A percentile compares a stretch with the other conserved stretches of the same genome.
These are phyloP conservation scores for Leishmania amazonensis DNA, from an alignment of 208 protist species.

Conservation along the genomic window DNA sequence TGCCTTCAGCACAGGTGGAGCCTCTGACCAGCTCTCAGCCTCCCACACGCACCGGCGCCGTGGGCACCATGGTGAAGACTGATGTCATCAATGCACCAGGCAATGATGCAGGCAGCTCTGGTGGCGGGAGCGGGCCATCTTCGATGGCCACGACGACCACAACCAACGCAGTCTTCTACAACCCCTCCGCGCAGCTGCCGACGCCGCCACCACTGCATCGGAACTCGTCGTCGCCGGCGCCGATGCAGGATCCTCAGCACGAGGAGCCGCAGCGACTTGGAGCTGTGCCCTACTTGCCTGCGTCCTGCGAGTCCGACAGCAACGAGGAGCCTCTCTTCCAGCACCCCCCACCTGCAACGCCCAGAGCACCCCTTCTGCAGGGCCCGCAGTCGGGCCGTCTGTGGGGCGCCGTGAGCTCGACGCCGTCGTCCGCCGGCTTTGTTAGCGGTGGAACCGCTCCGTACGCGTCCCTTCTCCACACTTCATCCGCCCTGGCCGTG, in stretches of 20 bases:
- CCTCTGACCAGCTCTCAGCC: not conserved
- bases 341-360: slow-evolving; percentile 2
- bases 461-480: slow-evolving; percentile 1
- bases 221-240: not conserved
- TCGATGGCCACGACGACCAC: not conserved
- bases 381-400: not conserved
- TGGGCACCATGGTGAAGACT: not conserved
- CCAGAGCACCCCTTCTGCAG: not conserved
- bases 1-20: slow-evolving; percentile 5
- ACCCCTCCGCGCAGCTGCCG: slow-evolving; percentile 1
- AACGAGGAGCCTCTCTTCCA: slow-evolving; percentile 34
- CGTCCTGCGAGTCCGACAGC: slow-evolving; percentile 27
- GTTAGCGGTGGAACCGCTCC: slow-evolving; percentile 4
- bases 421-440: not conserved
- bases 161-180: slow-evolving; percentile 4
- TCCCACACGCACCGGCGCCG: not conserved
- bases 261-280: not conserved
- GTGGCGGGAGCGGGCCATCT: not conserved
- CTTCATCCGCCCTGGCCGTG: slow-evolving; percentile 2
- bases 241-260: not conserved
- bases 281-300: not conserved
- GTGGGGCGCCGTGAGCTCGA: slow-evolving; percentile 16
- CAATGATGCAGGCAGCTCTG: not conserved
- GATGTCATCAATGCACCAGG: not conserved
- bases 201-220: slow-evolving; percentile 14